Evolutionary conservation across 352 stramenopile genomes (phyloP).

Genomic region (Saprolegnia parasitica): DNA sequence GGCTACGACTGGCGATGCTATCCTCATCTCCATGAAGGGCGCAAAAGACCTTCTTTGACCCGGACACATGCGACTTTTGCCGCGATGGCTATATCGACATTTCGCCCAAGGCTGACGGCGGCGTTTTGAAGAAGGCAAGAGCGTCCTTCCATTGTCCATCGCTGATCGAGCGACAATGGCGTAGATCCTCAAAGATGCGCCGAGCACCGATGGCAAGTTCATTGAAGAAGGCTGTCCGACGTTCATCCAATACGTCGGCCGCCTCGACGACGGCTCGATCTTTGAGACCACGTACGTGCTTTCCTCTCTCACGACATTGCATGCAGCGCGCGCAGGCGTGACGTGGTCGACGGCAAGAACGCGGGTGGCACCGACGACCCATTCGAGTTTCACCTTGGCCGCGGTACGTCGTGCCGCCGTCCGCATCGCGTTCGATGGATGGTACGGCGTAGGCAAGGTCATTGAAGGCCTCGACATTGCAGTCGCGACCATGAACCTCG

Average conservation of each 20-base stretch:
- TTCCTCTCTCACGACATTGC: neutral
- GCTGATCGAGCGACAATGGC: neutral
- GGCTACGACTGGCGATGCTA: neutral
- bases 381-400: constrained; percentile 79
- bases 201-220: constrained; percentile 36
- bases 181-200: constrained; percentile 55
- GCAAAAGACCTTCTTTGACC: constrained; percentile 75
- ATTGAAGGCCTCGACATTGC: constrained; percentile 85
- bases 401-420: constrained; percentile 38
- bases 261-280: constrained; percentile 76
- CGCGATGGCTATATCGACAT: constrained; percentile 82
- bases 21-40: constrained; percentile 31
- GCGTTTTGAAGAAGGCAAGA: constrained; percentile 73
- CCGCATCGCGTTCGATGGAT: neutral
- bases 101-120: constrained; percentile 59
- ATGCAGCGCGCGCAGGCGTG: constrained; percentile 39
- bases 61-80: constrained; percentile 57
- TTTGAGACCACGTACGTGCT: constrained; percentile 71
- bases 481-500: constrained; percentile 69
- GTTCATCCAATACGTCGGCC: constrained; percentile 82
- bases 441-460: constrained; percentile 55
- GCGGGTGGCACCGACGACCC: constrained; percentile 77
- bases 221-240: constrained; percentile 81
- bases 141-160: neutral
- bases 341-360: constrained; percentile 72